phyloP scores from a whole-genome alignment of 768 basidiomycete species.

The Lentinus brumalis region DNA sequence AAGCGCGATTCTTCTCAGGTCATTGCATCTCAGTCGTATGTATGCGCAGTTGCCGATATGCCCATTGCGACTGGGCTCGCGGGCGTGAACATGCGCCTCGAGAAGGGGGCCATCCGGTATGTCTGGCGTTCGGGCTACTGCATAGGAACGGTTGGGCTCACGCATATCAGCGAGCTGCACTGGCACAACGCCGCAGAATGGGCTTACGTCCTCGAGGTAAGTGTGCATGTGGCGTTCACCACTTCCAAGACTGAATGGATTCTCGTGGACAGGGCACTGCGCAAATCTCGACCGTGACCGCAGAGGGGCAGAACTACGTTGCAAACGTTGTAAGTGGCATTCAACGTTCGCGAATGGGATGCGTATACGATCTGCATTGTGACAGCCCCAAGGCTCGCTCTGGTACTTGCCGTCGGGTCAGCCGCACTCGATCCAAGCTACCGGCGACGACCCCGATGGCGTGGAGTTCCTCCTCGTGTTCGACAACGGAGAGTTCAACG shows the following conservation, averaged over 20 bases:
- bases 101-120: constrained; percentile 33
- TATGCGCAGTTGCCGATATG: constrained; percentile 42
- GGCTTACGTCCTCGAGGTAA: constrained; percentile 32
- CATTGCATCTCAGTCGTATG: neutral
- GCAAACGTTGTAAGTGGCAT: constrained; percentile 33
- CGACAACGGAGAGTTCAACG: constrained; percentile 41
- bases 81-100: constrained; percentile 33
- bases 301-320: constrained; percentile 50
- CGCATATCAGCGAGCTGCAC: constrained; percentile 29
- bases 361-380: neutral
- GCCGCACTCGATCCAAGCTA: constrained; percentile 41
- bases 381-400: constrained; percentile 30
- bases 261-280: constrained; percentile 8
- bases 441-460: constrained; percentile 26
- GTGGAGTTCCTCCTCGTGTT: constrained; percentile 38
- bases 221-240: neutral
- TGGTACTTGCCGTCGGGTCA: constrained; percentile 42
- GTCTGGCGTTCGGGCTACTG: neutral
- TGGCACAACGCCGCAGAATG: constrained; percentile 36
- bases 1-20: neutral
- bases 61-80: constrained; percentile 50
- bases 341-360: neutral
- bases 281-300: constrained; percentile 50
- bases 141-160: neutral
- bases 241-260: neutral